Base-by-base conservation (phyloP, 2,329 filamentous ascomycete genomes). In the Ophiostoma australiae region DNA sequence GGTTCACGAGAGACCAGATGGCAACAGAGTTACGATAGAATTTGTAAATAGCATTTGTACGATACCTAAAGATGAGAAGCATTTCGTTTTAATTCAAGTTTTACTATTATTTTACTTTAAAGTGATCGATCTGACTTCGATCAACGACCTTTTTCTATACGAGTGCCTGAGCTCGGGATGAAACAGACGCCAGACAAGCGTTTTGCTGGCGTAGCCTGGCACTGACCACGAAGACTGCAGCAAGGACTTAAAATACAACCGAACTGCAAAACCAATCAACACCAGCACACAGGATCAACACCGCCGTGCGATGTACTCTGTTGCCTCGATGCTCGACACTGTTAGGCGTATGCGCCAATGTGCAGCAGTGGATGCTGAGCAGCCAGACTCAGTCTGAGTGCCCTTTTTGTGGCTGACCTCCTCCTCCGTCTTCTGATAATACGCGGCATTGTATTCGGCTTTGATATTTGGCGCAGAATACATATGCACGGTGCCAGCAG, bases 121-220 rank as follows among this genome's bases (percentile, higher is more conserved):
- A 10, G 5, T 10, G 27, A 13, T 5, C 20, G 23, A 35, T 66
- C 13, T n/a, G 10, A 20, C 31, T 5, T 39, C 2, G 13, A 33
- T 20, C 5, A 11, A 44, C 15, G 15, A 17, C 41, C 20, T 48
- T 41, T 13, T 41, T 41, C 5, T 20, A 48, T 7, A 20, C 20
- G 17, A 20, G 44, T 48, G 20, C 44, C 44, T 48, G 44, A 48
- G 20, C 44, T n/a, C 7, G 41, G 39, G 69, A 67, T 67, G 69
- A 61, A 70, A 70, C 63, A 67, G 31, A 58, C 63, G 69, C 69
- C 48, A 61, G 63, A 58, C 65, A 37, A 35, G 65, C 52, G 52
- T 23, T 27, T 27, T 58, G 52, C 52, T 58, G 23, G 52, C 52
- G 52, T 11, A 58, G 13, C 10, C n/a, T 11, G 52, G 23, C 23